Conservation (phyloP, 2,329 filamentous ascomycete genomes). For the Phialophora macrospora region DNA sequence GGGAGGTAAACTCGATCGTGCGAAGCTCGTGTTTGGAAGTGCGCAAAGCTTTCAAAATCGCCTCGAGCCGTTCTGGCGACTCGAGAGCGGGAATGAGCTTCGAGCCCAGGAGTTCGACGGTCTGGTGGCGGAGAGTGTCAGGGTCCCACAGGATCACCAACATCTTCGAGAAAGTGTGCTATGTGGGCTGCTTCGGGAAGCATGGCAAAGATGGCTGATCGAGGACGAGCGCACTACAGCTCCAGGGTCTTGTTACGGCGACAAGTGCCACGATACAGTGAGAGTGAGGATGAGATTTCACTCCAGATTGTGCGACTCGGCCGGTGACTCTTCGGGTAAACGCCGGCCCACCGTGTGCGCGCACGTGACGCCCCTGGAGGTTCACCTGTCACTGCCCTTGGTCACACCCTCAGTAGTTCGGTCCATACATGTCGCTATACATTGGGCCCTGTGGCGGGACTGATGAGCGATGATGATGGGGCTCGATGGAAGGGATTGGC, state of each 20-base stretch:
- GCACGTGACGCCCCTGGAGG: neutral
- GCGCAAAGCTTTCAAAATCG: constrained; percentile 34
- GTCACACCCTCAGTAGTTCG: constrained; percentile 12
- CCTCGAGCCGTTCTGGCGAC: constrained; percentile 35
- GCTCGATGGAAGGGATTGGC: constrained; percentile 9
- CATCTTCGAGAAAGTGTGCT: constrained; percentile 30
- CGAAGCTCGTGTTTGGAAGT: constrained; percentile 31
- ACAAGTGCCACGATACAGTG: constrained; percentile 4
- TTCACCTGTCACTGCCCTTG: neutral
- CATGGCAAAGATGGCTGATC: constrained; percentile 17
- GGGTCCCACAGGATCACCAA: constrained; percentile 38
- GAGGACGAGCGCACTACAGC: neutral
- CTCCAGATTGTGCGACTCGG: constrained; percentile 9
- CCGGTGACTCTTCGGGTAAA: neutral
- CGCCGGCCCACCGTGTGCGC: neutral
- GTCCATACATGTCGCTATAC: constrained; percentile 18
- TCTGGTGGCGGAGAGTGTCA: constrained; percentile 38
- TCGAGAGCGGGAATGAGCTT: constrained; percentile 37
- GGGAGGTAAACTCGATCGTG: constrained; percentile 19
- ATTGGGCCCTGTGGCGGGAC: constrained; percentile 14
- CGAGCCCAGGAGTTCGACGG: constrained; percentile 37
- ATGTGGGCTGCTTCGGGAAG: constrained; percentile 9
- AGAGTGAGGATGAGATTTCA: constrained; percentile 14
- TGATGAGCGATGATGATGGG: constrained; percentile 14
- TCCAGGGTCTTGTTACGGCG: constrained; percentile 2